These are phyloP conservation scores for Ilyonectria mors-panacis DNA, from an alignment of 2,329 filamentous ascomycete genomes.

Conservation along the genomic window DNA sequence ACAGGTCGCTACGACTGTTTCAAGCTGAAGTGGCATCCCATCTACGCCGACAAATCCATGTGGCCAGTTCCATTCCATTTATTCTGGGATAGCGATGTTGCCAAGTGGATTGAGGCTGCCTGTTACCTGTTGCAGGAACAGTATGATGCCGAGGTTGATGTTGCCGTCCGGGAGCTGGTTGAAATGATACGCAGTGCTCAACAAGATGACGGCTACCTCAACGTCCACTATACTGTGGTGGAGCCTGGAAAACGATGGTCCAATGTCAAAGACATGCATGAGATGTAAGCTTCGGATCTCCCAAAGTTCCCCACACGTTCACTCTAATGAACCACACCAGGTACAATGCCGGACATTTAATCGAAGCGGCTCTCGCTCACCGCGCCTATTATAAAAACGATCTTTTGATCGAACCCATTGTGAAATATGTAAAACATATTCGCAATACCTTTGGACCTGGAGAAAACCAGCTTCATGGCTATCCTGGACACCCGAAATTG, in stretches of 20 bases:
- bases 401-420: conserved; percentile 57
- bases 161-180: conserved; percentile 60
- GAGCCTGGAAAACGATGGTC: conserved; percentile 69
- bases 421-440: conserved; percentile 60
- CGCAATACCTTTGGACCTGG: conserved; percentile 66
- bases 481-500: conserved; percentile 60
- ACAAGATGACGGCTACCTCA: conserved; percentile 73
- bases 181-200: conserved; percentile 71
- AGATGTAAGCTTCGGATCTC: conserved; percentile 60
- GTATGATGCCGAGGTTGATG: conserved; percentile 26
- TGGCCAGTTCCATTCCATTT: too few relatives aligned
- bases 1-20: too few relatives aligned
- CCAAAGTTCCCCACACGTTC: neutral
- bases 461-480: conserved; percentile 66
- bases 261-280: conserved; percentile 74
- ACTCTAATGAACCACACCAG: conserved; percentile 37
- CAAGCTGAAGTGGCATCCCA: too few relatives aligned
- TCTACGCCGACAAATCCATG: too few relatives aligned
- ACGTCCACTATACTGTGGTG: conserved; percentile 74
- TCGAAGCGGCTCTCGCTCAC: conserved; percentile 73
- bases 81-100: too few relatives aligned
- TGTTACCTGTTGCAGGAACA: too few relatives aligned
- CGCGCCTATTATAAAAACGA: conserved; percentile 66
- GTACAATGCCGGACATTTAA: conserved; percentile 74
- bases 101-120: conserved; percentile 71